phyloP scores from a whole-genome alignment of 2,329 filamentous ascomycete species.

The Atkinsonella hypoxylon region DNA sequence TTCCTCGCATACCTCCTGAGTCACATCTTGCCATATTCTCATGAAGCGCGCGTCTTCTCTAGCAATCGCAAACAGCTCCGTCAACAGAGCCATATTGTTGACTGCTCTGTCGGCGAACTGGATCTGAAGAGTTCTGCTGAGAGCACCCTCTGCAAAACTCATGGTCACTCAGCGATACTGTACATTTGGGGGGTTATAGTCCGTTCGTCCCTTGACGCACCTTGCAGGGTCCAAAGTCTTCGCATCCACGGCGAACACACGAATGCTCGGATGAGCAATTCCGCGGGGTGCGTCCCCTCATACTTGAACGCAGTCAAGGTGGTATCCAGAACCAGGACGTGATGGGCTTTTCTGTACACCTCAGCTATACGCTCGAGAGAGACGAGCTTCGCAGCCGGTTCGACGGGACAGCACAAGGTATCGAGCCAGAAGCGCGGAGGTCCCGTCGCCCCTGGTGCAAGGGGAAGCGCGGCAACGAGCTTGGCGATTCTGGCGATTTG shows the following conservation, averaged over 20 bases:
- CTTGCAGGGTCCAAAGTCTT: conserved; percentile 28
- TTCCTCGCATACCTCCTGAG: conserved; percentile 8
- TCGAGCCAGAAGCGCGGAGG: conserved; percentile 21
- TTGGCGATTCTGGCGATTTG: conserved; percentile 16
- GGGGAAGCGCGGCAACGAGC: conserved; percentile 13
- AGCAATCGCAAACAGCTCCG: conserved; percentile 7
- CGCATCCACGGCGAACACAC: conserved; percentile 25
- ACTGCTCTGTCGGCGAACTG: conserved; percentile 21
- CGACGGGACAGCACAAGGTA: conserved; percentile 21
- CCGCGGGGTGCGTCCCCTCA: conserved; percentile 9
- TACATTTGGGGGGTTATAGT: too few species aligned
- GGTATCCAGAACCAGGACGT: conserved; percentile 22
- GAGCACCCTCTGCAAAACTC: conserved; percentile 17
- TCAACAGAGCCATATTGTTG: conserved; percentile 6
- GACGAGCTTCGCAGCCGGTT: conserved; percentile 12
- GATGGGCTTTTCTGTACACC: conserved; percentile 20
- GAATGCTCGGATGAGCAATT: conserved; percentile 19
- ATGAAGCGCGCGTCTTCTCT: conserved; percentile 8
- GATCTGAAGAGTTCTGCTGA: conserved; percentile 19
- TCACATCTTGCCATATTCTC: conserved; percentile 13
- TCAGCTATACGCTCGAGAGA: conserved; percentile 21
- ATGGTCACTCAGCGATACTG: too few species aligned
- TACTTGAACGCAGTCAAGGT: conserved; percentile 15
- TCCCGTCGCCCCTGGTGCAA: neutral
- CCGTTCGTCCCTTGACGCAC: conserved; percentile 1